Evolutionary conservation across 306 rosid species (phyloP), one percentile per base, ranked within the genome.

Genomic region (Inga oerstediana): DNA sequence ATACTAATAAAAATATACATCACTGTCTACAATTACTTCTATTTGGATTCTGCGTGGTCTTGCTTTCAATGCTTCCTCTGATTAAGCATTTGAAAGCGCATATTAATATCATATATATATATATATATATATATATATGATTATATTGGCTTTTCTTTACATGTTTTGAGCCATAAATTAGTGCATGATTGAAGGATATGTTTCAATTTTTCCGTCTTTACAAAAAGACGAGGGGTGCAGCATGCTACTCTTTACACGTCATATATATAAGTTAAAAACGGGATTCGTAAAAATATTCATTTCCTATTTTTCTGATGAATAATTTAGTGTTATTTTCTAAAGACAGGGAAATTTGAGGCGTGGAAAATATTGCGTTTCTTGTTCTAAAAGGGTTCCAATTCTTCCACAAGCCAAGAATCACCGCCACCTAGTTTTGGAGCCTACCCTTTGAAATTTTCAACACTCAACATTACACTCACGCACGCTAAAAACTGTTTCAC

Each of bases 131-230:
- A n/a, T n/a, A 22, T n/a, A 7, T 2, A 17, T 52, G 59, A 49
- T 35, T 4, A 62, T 51, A 75, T 77, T 41, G 59, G 65, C 77
- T 72, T 46, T 85, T 68, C 39, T 0, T 30, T 30, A 30, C 69
- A 64, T 64, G 68, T 27, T 13, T 72, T 45, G 62, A 45, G 80
- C 82, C 89, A 84, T 82, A 58, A 88, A 86, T 78, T 77, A 51
- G 27, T 87, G 92, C 91, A 88, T 87, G 88, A 92, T 92, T 91
- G 93, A 72, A 85, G 92, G 90, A 83, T 80, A 32, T 84, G 65
- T 77, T 71, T 16, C 59, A 1, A 1, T 13, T 80, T 22, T 3
- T 13, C 66, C 15, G 10, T 7, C 37, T n/a, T 45, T 75, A 5
- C 13, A 16, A 19, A 46, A 12, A 3, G 43, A 14, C 43, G 12